Evolutionary conservation across 2,329 filamentous ascomycete genomes (phyloP).

Genomic region (Capronia coronata): DNA sequence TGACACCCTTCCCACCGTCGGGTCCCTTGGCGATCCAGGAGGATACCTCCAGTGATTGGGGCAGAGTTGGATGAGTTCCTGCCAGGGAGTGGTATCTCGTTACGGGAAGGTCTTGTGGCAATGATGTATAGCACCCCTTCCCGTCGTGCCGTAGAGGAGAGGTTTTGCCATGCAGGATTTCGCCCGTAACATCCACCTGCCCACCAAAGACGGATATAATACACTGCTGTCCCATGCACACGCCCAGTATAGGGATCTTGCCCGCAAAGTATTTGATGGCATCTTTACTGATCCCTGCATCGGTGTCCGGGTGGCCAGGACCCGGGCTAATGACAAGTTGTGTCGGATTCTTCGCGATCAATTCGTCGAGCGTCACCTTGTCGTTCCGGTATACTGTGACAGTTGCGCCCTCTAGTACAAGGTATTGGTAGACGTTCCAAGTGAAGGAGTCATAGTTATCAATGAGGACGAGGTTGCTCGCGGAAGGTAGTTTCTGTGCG

Average conservation of each 20-base stretch:
- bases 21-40: conserved; percentile 76
- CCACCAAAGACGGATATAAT: conserved; percentile 93
- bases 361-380: conserved; percentile 75
- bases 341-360: conserved; percentile 77
- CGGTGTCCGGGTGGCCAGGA: conserved; percentile 82
- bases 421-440: conserved; percentile 98
- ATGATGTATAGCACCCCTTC: conserved; percentile 82
- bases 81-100: conserved; percentile 96
- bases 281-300: conserved; percentile 88
- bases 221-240: conserved; percentile 99
- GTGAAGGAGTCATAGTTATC: conserved; percentile 99
- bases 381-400: conserved; percentile 92
- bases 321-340: conserved; percentile 93
- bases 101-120: conserved; percentile 74
- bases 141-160: conserved; percentile 81
- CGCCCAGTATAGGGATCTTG: conserved; percentile 92
- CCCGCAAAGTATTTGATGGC: conserved; percentile 87
- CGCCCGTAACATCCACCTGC: conserved; percentile 82
- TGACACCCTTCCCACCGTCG: conserved; percentile 74
- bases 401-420: conserved; percentile 87
- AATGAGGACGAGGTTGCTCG: conserved; percentile 87
- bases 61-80: conserved; percentile 80
- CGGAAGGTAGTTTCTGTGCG: conserved; percentile 64
- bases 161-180: conserved; percentile 96
- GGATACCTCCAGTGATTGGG: conserved; percentile 76